A percentile compares a stretch with the other conserved stretches of the same genome.
These are phyloP conservation scores for Sphaerobolus stellatus DNA, from an alignment of 1,284 basidiomycete species.

Conservation along the genomic window DNA sequence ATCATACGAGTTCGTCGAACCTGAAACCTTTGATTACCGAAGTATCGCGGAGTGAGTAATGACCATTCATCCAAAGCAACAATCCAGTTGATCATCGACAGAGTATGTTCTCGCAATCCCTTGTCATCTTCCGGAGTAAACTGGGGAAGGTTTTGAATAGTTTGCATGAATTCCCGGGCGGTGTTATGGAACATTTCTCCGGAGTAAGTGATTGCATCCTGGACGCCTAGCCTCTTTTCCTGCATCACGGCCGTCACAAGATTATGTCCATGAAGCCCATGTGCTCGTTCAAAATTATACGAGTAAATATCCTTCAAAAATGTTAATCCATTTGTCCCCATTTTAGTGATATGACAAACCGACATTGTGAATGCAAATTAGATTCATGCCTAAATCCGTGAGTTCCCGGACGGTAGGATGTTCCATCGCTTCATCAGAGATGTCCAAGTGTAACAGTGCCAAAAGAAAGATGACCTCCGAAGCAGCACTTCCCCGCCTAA, in stretches of 20 bases:
- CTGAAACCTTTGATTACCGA: conserved; percentile 25
- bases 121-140: conserved; percentile 34
- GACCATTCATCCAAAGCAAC: conserved; percentile 41
- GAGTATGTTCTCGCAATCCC: conserved; percentile 32
- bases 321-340: not conserved
- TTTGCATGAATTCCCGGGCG: conserved; percentile 27
- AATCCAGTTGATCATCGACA: conserved; percentile 45
- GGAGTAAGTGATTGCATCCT: conserved; percentile 36
- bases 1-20: not conserved
- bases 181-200: conserved; percentile 27
- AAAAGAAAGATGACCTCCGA: not conserved
- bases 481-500: not conserved
- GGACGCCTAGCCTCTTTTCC: conserved; percentile 29
- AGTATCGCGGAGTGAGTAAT: conserved; percentile 43
- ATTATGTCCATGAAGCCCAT: conserved; percentile 47
- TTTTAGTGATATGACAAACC: not conserved
- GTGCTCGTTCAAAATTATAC: conserved; percentile 9
- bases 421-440: not conserved
- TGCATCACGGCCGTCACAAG: conserved; percentile 46
- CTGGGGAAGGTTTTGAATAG: conserved; percentile 30
- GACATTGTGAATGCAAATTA: not conserved
- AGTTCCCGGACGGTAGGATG: not conserved
- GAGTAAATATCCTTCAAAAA: conserved; percentile 49
- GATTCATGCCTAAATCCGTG: not conserved
- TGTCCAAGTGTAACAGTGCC: not conserved